Conservation (phyloP, 139 green algal species). For the Coccomyxa sp. region DNA sequence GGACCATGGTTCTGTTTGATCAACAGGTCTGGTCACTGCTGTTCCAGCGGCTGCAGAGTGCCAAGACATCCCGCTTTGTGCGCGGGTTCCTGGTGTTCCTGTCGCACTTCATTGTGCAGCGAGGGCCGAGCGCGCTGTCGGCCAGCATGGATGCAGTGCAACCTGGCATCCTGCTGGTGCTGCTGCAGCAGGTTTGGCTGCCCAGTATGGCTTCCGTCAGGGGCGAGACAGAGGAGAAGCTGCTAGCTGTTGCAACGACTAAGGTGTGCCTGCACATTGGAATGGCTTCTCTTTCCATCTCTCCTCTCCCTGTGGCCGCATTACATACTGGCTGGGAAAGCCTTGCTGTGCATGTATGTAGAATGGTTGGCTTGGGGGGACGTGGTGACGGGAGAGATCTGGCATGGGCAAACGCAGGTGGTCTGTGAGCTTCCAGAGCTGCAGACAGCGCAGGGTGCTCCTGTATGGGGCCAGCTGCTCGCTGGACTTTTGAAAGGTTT, state of each 20-base stretch:
- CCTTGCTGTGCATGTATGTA: no score
- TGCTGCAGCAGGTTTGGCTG: slow-evolving; percentile 76
- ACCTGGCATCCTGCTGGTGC: slow-evolving; percentile 69
- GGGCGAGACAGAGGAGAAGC: slow-evolving; percentile 70
- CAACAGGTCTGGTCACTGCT: slow-evolving; percentile 64
- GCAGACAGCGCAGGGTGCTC: slow-evolving; percentile 15
- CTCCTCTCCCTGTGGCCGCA: no score
- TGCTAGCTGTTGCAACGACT: slow-evolving; percentile 65
- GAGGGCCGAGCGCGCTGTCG: slow-evolving; percentile 40
- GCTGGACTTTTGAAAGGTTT: slow-evolving; percentile 51
- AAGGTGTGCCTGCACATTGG: slow-evolving; percentile 40
- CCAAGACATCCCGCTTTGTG: slow-evolving; percentile 69
- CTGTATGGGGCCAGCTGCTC: slow-evolving; percentile 63
- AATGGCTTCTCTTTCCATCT: no score
- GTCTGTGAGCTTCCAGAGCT: slow-evolving; percentile 22
- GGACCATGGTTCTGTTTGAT: background rate
- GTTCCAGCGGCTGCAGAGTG: slow-evolving; percentile 61
- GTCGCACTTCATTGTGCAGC: slow-evolving; percentile 59
- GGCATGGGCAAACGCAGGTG: slow-evolving; percentile 6
- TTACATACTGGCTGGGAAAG: no score
- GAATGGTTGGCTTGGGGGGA: no score
- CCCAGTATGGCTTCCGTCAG: slow-evolving; percentile 47
- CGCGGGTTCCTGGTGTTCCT: slow-evolving; percentile 73
- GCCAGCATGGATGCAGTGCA: slow-evolving; percentile 78
- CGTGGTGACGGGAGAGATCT: no score